These are phyloP conservation scores for Aegilops longissima DNA, from an alignment of 176 grass and related monocot genomes.

Conservation along the genomic window DNA sequence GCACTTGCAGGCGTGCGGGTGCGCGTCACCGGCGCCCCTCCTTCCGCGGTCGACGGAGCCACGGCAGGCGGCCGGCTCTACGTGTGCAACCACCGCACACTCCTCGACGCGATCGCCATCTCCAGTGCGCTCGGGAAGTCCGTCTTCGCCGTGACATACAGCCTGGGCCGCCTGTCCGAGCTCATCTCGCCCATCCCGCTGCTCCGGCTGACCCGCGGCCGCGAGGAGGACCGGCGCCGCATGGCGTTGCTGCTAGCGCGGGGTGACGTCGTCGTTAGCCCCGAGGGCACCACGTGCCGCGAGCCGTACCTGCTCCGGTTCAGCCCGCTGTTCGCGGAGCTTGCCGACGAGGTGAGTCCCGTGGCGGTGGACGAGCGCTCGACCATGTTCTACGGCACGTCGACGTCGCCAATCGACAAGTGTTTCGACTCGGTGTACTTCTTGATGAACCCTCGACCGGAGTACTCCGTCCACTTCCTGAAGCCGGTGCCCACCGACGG, in stretches of 20 bases:
- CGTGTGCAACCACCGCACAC: constrained; percentile 76
- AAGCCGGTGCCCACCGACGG: constrained; percentile 33
- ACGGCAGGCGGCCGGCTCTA: constrained; percentile 33
- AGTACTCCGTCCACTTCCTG: constrained; percentile 52
- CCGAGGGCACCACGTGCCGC: constrained; percentile 72
- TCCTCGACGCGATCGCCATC: constrained; percentile 67
- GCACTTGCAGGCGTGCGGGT: constrained; percentile 45
- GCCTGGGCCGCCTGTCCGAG: constrained; percentile 58
- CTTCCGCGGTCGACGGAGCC: background rate
- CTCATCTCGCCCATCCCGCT: constrained; percentile 57
- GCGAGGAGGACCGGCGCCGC: constrained; percentile 41
- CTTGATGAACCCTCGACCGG: constrained; percentile 49
- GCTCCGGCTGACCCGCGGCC: constrained; percentile 45
- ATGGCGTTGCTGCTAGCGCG: constrained; percentile 40
- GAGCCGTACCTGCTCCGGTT: constrained; percentile 75
- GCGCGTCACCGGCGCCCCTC: constrained; percentile 18
- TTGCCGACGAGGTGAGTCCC: constrained; percentile 47
- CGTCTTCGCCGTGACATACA: constrained; percentile 52
- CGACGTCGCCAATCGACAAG: constrained; percentile 49
- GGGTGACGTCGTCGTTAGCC: constrained; percentile 49
- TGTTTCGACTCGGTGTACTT: constrained; percentile 64
- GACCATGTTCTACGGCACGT: constrained; percentile 67
- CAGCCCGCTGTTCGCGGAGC: constrained; percentile 69
- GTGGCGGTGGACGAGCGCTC: constrained; percentile 41
- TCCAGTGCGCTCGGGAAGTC: constrained; percentile 39